Base-by-base conservation (phyloP, 106 monocot genomes). In the Acorus gramineus region DNA sequence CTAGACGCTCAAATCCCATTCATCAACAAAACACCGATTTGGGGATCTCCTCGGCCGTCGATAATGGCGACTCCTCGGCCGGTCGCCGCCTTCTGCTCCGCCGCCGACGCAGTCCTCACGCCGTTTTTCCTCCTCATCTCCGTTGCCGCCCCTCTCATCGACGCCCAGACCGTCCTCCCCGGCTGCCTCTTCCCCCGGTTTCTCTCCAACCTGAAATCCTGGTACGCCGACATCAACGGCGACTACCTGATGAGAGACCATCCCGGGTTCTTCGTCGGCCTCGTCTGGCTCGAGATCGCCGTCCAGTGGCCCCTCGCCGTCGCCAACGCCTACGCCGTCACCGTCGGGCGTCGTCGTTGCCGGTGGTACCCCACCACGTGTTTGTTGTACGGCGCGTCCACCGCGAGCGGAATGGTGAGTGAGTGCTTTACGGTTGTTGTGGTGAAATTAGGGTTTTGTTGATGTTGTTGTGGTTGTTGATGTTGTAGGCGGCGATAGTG, bases 201-300 rank as follows among this genome's bases (percentile, higher is more conserved):
- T 47, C 64, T 85, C 9, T 28, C 74, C 4, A 63, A 74, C 50
- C 63, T 81, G 14, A 81, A 74, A 46, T 48, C 42, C 45, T 78
- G 85, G 81, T 82, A 85, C 68, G 56, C 55, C 4, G 62, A 53
- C 14, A 62, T 72, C 53, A 82, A 61, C 69, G 85, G 82, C 12
- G 85, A 86, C 73, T 86, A 86, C 63, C 60, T 86, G 59, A 52
- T 71, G 75, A n/a, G 43, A 28, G 82, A 79, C 72, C 52, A 55
- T 11, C 85, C 85, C 10, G 60, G 44, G 47, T 81, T 85, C 78
- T 75, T 82, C 46, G 4, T 58, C 14, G 85, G 85, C 5, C 73
- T 86, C 12, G 66, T 73, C 11, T 82, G 78, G 82, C 51, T 79
- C 6, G 82, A 82, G 73, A 57, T 82, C 64, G 43, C 60, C 57